Percentiles rank a stretch among this genome's conserved stretches.
phyloP scores from a whole-genome alignment of 2,329 filamentous ascomycete genomes.

The Orbilia javanica region DNA sequence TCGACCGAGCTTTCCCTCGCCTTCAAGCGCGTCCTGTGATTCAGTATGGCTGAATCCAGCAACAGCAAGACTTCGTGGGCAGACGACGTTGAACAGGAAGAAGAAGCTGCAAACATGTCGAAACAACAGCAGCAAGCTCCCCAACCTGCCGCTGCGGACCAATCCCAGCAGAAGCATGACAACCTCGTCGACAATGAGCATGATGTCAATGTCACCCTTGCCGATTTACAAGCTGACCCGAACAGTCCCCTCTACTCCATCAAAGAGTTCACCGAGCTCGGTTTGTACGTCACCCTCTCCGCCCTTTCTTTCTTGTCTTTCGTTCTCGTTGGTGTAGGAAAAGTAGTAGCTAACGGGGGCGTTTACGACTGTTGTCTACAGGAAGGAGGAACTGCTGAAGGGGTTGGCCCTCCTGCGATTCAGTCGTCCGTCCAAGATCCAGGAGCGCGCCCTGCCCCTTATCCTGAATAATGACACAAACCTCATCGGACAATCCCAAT shows the following conservation, averaged over 20 bases:
- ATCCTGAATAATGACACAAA: slow-evolving; percentile 86
- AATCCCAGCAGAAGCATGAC: slow-evolving; percentile 53
- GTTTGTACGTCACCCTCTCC: slow-evolving; percentile 80
- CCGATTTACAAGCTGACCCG: slow-evolving; percentile 86
- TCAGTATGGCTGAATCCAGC: slow-evolving; percentile 59
- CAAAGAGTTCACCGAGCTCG: slow-evolving; percentile 84
- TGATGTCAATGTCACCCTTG: slow-evolving; percentile 92
- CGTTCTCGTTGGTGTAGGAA: neutral
- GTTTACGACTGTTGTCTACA: too few species aligned
- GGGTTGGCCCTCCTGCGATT: slow-evolving; percentile 87
- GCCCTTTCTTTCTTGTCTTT: neutral
- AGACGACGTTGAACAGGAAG: slow-evolving; percentile 65
- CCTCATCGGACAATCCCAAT: slow-evolving; percentile 99
- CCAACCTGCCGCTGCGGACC: slow-evolving; percentile 60
- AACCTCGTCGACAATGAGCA: slow-evolving; percentile 78
- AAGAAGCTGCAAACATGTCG: slow-evolving; percentile 51
- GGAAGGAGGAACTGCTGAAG: slow-evolving; percentile 76
- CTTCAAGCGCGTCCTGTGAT: slow-evolving; percentile 41
- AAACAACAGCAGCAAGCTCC: slow-evolving; percentile 17
- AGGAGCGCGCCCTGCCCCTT: slow-evolving; percentile 91
- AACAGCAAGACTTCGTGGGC: slow-evolving; percentile 65
- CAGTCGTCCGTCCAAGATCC: slow-evolving; percentile 95
- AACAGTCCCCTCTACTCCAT: slow-evolving; percentile 89
- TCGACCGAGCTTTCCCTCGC: slow-evolving; percentile 38
- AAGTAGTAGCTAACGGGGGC: neutral